Evolutionary conservation across 495 filamentous ascomycete species (phyloP).

Genomic region (Evansstolkia leycettana): DNA sequence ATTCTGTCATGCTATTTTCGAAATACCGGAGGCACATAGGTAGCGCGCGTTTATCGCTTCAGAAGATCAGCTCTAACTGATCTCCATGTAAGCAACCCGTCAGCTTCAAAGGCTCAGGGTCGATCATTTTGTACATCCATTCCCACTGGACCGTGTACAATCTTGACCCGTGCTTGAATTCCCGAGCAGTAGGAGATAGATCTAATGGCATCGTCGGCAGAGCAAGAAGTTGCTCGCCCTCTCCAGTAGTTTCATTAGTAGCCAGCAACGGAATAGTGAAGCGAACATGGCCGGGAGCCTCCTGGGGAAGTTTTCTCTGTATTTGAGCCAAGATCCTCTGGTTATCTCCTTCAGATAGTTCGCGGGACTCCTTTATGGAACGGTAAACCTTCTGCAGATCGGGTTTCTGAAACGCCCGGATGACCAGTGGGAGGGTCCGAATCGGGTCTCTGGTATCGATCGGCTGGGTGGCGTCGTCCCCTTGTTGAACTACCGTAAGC

Average conservation of each 20-base stretch:
- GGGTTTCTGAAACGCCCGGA: conserved; percentile 38
- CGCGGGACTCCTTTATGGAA: background rate
- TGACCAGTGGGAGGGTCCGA: conserved; percentile 12
- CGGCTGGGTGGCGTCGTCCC: too few species aligned
- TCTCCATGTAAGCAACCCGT: conserved; percentile 11
- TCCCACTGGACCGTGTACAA: conserved; percentile 22
- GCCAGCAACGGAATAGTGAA: conserved; percentile 29
- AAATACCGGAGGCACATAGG: too few species aligned
- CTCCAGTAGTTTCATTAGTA: conserved; percentile 3
- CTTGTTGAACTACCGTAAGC: conserved; percentile 15
- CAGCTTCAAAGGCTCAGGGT: conserved; percentile 19
- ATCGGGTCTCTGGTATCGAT: too few species aligned
- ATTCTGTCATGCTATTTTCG: conserved; percentile 8
- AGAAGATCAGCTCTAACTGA: too few species aligned
- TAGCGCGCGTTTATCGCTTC: too few species aligned
- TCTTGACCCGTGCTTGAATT: background rate
- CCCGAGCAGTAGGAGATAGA: conserved; percentile 5
- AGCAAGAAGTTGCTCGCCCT: conserved; percentile 12
- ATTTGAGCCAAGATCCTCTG: background rate
- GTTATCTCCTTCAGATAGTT: background rate
- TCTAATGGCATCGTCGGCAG: conserved; percentile 19
- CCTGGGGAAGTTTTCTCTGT: conserved; percentile 6
- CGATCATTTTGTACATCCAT: conserved; percentile 35
- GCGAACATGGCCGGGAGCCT: conserved; percentile 18
- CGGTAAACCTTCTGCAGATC: conserved; percentile 27